Evolutionary conservation across 768 basidiomycete species (phyloP).

Genomic region (Suillus hirtellus): DNA sequence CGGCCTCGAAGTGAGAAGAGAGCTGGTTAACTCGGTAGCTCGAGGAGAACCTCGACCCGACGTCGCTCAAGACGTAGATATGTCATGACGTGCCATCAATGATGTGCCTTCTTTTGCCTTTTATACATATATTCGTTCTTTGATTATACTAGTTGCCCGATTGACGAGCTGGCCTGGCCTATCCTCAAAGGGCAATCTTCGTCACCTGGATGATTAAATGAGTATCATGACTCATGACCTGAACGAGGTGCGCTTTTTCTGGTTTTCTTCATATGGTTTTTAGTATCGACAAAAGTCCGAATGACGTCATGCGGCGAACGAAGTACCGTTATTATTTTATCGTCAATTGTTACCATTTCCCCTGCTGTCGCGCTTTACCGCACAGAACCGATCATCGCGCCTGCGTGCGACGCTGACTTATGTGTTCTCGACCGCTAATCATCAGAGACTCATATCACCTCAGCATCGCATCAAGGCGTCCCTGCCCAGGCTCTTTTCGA

Average conservation of each 20-base stretch:
- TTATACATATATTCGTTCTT: neutral
- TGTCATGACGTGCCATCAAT: slow-evolving; percentile 41
- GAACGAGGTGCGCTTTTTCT: neutral
- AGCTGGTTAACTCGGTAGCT: slow-evolving; percentile 83
- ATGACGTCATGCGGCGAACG: neutral
- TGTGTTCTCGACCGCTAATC: too few species aligned
- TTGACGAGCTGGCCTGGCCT: neutral
- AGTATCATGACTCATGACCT: neutral
- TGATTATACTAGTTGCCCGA: neutral
- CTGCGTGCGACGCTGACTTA: too few species aligned
- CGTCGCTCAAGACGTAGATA: slow-evolving; percentile 62
- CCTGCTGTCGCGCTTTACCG: too few species aligned
- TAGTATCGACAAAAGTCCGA: neutral
- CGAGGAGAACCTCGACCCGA: slow-evolving; percentile 77
- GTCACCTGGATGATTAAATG: neutral
- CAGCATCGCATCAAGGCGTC: too few species aligned
- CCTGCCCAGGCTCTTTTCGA: too few species aligned
- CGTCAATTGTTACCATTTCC: too few species aligned
- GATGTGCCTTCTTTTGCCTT: neutral
- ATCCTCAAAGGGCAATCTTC: neutral
- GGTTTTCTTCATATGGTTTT: neutral
- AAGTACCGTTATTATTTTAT: too few species aligned
- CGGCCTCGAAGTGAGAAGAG: slow-evolving; percentile 85
- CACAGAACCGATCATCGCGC: too few species aligned
- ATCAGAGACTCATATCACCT: too few species aligned